Percentiles rank a stretch among this genome's conserved stretches.
These are phyloP conservation scores for Nannochloropsis oceanica DNA, from an alignment of 108 stramenopile genomes.

Conservation along the genomic window DNA sequence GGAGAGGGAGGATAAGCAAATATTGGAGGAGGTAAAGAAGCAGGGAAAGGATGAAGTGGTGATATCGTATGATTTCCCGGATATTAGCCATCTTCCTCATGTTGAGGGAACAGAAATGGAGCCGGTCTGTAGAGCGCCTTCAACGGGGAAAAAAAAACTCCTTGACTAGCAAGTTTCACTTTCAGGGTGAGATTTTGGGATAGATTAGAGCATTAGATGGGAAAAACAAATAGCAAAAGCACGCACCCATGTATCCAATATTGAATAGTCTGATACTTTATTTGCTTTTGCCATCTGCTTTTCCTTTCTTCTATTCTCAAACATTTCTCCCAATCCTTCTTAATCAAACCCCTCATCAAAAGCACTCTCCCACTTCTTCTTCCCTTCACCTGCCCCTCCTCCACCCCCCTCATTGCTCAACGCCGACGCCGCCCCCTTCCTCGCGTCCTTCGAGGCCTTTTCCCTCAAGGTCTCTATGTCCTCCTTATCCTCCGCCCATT, in stretches of 20 bases:
- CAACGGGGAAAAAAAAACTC: too few relatives aligned
- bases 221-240: too few relatives aligned
- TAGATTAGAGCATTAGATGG: too few relatives aligned
- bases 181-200: too few relatives aligned
- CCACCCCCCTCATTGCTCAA: not conserved
- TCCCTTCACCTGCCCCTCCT: not conserved
- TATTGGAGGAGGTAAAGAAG: not conserved
- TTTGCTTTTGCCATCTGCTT: too few relatives aligned
- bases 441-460: slow-evolving; percentile 15
- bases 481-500: slow-evolving; percentile 68
- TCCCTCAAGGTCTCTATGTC: slow-evolving; percentile 12
- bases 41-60: not conserved
- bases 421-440: not conserved
- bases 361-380: not conserved
- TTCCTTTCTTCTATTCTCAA: too few relatives aligned
- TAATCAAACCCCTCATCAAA: not conserved
- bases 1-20: not conserved
- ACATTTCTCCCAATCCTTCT: not conserved
- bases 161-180: too few relatives aligned
- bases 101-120: not conserved
- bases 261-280: too few relatives aligned
- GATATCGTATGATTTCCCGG: not conserved
- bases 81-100: not conserved
- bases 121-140: not conserved
- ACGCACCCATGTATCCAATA: too few relatives aligned